Evolutionary conservation across 805 yeast genomes (phyloP), one percentile per base, ranked within the genome.

Genomic region (Cyberlindnera xishuangbannaensis): DNA sequence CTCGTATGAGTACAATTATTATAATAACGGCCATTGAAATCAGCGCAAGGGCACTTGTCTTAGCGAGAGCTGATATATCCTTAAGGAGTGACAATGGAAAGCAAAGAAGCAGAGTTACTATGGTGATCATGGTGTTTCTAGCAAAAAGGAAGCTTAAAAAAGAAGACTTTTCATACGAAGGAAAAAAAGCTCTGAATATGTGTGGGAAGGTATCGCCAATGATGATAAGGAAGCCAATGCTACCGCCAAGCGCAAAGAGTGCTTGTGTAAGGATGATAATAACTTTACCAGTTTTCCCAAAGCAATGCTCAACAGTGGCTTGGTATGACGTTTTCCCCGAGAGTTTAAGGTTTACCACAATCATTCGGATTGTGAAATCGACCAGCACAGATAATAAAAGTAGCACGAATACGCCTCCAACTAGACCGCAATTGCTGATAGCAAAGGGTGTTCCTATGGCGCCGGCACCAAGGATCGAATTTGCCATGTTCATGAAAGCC

Each of bases 401-500:
- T 53, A 86, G 66, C 6, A 78, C 67, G 3, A 85, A 15, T 1
- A 79, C 50, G 4, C 95, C 95, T 1, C 90, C 86, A 0, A 78
- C 37, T 4, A 90, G 56, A 0, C 97, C 97, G 14, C 84, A 70
- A 48, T 87, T 84, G 28, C 71, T 65, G 49, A 88, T 75, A 0
- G 97, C 96, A 44, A 78, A 82, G 2, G 97, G 95, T 43, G 87
- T 94, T 2, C 97, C 95, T 20, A 90, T 85, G 34, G 90, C 84
- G 7, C 97, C 97, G 0, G 97, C 97, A 0, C 97, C 97, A 6
- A 90, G 66, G 40, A 90, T 90, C 14, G 94, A 81, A 58, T 88
- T 88, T 8, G 96, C 95, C 95, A 88, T 87, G 58, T 90, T 90
- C 94, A 88, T 83, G 51, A 88, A 87, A 5, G 97, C 97, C 85